phyloP scores from a whole-genome alignment of 1,284 basidiomycete species.

The Irpex sp. region DNA sequence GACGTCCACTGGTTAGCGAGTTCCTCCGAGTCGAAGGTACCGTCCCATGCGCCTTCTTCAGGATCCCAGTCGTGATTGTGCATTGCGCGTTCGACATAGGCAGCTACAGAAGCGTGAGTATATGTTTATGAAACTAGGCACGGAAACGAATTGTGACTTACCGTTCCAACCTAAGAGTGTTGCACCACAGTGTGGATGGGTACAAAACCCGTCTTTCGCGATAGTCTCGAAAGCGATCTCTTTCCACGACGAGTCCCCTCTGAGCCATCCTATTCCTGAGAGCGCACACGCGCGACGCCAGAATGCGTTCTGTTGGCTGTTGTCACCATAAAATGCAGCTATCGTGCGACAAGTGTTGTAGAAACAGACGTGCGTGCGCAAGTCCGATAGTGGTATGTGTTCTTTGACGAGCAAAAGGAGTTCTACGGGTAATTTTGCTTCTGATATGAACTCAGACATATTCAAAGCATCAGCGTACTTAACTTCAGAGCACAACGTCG shows the following conservation, averaged over 20 bases:
- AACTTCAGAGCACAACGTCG: background rate
- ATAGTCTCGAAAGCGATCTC: slow-evolving; percentile 15
- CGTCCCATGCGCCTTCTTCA: slow-evolving; percentile 12
- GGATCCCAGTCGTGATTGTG: slow-evolving; percentile 8
- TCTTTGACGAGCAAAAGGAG: slow-evolving; percentile 15
- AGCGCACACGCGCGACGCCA: slow-evolving; percentile 13
- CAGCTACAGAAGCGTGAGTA: background rate
- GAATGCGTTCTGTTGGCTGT: slow-evolving; percentile 13
- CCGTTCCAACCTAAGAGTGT: slow-evolving; percentile 12
- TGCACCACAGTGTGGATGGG: slow-evolving; percentile 12
- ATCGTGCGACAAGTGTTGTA: slow-evolving; percentile 14
- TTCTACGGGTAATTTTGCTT: slow-evolving; percentile 12
- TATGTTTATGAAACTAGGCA: too few relatives aligned
- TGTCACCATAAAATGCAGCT: slow-evolving; percentile 12
- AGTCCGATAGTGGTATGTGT: slow-evolving; percentile 10
- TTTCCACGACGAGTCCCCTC: slow-evolving; percentile 10
- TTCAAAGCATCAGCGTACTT: background rate
- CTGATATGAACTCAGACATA: background rate
- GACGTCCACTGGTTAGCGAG: background rate
- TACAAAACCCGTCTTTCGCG: slow-evolving; percentile 13
- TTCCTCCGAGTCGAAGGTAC: background rate
- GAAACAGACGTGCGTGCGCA: slow-evolving; percentile 21
- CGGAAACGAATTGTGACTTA: background rate
- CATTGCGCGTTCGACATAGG: slow-evolving; percentile 4
- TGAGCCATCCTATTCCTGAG: slow-evolving; percentile 13